A percentile compares a stretch with the other conserved stretches of the same genome.
phyloP scores from a whole-genome alignment of 169 alveolate genomes.

The Plasmodium yoelii region DNA sequence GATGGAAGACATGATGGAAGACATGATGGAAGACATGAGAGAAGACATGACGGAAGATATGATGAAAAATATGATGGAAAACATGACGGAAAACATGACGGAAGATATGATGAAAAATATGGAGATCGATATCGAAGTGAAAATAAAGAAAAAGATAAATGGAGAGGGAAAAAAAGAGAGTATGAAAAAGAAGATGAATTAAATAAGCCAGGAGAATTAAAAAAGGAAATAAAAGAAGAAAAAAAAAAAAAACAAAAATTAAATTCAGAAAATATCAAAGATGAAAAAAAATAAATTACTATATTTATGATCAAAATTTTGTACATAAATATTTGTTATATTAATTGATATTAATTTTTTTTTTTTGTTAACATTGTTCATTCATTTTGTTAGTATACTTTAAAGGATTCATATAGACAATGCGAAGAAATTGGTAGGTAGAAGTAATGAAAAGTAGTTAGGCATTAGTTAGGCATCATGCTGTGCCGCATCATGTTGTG shows the following conservation, averaged over 20 bases:
- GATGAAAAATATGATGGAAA: background rate
- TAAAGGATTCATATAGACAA: no score
- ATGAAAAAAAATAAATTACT: background rate
- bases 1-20: background rate
- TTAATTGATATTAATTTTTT: no score
- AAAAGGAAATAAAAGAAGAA: background rate
- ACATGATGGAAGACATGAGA: no score
- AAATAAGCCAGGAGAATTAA: background rate
- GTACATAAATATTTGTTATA: no score
- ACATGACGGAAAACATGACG: background rate
- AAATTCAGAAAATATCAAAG: background rate
- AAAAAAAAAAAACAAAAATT: background rate
- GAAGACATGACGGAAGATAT: background rate
- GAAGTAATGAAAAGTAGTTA: no score
- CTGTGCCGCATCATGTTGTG: no score
- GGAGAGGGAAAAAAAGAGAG: background rate
- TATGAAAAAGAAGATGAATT: background rate
- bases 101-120: background rate
- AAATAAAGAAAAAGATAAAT: background rate
- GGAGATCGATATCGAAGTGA: constrained; percentile 4
- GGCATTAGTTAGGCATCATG: no score
- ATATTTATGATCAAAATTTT: no score
- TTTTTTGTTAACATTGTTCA: no score
- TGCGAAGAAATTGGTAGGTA: no score
- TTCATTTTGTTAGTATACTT: no score